These are phyloP conservation scores for Fusarium sp. DNA, from an alignment of 2,329 filamentous ascomycete genomes.

Conservation along the genomic window DNA sequence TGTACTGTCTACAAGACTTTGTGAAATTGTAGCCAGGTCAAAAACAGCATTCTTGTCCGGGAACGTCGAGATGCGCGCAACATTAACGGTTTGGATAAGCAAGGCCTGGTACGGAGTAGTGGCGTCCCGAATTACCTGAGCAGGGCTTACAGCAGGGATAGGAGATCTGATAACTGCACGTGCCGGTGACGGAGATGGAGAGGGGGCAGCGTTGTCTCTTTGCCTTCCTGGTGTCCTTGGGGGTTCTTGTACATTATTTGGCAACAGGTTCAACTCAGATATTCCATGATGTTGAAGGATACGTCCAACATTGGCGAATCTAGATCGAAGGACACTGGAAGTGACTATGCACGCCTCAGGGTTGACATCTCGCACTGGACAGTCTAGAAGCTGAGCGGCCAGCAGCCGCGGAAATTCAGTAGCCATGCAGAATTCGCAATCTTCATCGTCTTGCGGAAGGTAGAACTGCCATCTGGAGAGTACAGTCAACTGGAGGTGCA, in stretches of 20 bases:
- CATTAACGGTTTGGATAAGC: neutral
- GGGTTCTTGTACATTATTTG: neutral
- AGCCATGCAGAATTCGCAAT: neutral
- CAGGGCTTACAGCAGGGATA: neutral
- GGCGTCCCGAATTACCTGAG: neutral
- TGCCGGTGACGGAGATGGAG: neutral
- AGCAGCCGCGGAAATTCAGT: neutral
- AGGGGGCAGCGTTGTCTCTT: neutral
- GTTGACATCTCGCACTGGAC: neutral
- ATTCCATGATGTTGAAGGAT: neutral
- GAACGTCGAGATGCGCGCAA: neutral
- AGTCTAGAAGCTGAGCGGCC: neutral
- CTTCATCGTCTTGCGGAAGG: neutral
- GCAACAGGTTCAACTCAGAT: accelerated
- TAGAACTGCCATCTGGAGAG: neutral
- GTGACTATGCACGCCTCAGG: neutral
- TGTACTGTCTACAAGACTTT: neutral
- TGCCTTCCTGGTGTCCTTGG: neutral
- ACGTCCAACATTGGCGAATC: neutral
- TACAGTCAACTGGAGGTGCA: neutral
- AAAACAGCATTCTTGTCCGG: neutral
- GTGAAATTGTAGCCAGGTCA: neutral
- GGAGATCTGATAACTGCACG: neutral
- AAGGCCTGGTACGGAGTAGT: neutral
- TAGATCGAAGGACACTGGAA: neutral